These are phyloP conservation scores for Phytopythium vexans DNA, from an alignment of 352 stramenopile species.

Conservation along the genomic window DNA sequence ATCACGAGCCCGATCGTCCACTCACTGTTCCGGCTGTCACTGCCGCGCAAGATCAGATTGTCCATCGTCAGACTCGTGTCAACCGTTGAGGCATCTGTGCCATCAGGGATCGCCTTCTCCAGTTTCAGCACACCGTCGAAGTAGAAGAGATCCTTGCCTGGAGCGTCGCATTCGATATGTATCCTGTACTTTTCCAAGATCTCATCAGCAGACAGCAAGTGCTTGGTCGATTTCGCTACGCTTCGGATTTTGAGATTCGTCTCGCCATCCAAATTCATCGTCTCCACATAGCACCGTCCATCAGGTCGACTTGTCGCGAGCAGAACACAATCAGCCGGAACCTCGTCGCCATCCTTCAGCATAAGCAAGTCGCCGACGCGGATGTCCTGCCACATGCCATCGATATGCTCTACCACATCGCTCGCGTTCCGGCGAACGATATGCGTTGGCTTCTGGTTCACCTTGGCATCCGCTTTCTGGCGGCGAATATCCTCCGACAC, in stretches of 20 bases:
- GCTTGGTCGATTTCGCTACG: constrained; percentile 71
- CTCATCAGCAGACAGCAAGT: constrained; percentile 67
- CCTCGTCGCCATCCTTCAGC: constrained; percentile 77
- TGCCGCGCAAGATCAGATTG: constrained; percentile 84
- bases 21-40: constrained; percentile 80
- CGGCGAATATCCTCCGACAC: constrained; percentile 79
- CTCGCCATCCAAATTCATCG: constrained; percentile 84
- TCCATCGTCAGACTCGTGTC: constrained; percentile 81
- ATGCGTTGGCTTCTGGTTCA: constrained; percentile 77
- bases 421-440: constrained; percentile 64
- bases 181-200: constrained; percentile 68
- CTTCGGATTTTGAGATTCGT: constrained; percentile 88
- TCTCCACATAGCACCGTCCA: constrained; percentile 84
- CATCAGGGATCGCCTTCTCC: constrained; percentile 11
- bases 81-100: constrained; percentile 18
- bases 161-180: constrained; percentile 73
- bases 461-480: constrained; percentile 69
- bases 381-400: constrained; percentile 83
- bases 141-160: constrained; percentile 87
- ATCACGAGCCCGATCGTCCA: constrained; percentile 85
- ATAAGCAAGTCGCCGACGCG: constrained; percentile 81
- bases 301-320: constrained; percentile 71
- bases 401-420: constrained; percentile 59
- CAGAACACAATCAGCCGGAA: constrained; percentile 80
- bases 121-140: constrained; percentile 75